Evolutionary conservation across 768 basidiomycete genomes (phyloP).

Genomic region (Agrocybe chaxingu): DNA sequence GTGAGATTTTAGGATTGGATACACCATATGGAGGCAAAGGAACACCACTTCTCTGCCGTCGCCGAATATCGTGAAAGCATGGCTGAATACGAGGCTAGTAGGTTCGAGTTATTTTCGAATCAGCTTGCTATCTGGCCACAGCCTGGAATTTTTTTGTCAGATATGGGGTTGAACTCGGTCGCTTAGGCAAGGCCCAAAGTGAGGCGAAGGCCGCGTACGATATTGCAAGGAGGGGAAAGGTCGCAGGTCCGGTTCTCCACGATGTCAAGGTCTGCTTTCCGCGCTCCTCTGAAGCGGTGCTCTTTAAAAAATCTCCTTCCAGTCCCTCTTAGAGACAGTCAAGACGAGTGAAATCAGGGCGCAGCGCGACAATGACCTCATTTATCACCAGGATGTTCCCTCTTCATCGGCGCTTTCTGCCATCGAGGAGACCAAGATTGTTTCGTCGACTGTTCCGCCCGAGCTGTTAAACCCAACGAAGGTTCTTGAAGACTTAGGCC

Average conservation of each 20-base stretch:
- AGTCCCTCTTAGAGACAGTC: constrained; percentile 78
- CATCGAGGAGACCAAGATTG: constrained; percentile 66
- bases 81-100: constrained; percentile 79
- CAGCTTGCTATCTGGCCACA: constrained; percentile 1
- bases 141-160: constrained; percentile 34
- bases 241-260: constrained; percentile 61
- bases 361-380: constrained; percentile 89
- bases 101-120: constrained; percentile 34
- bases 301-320: constrained; percentile 12
- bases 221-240: constrained; percentile 57
- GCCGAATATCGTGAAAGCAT: constrained; percentile 86
- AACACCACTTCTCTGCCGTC: constrained; percentile 83
- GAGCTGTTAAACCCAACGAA: constrained; percentile 57
- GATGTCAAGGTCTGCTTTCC: constrained; percentile 67
- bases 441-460: constrained; percentile 51
- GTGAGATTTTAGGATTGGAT: constrained; percentile 61
- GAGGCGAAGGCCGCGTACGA: constrained; percentile 72
- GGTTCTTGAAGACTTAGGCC: constrained; percentile 39
- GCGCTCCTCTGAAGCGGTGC: not conserved
- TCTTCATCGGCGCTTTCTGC: constrained; percentile 61
- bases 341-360: constrained; percentile 68
- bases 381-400: constrained; percentile 89
- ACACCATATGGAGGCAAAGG: constrained; percentile 79
- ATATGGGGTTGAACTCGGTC: constrained; percentile 85
- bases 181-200: constrained; percentile 64